Base-by-base conservation (phyloP, 2,329 filamentous ascomycete species). In the Fonsecaea erecta region DNA sequence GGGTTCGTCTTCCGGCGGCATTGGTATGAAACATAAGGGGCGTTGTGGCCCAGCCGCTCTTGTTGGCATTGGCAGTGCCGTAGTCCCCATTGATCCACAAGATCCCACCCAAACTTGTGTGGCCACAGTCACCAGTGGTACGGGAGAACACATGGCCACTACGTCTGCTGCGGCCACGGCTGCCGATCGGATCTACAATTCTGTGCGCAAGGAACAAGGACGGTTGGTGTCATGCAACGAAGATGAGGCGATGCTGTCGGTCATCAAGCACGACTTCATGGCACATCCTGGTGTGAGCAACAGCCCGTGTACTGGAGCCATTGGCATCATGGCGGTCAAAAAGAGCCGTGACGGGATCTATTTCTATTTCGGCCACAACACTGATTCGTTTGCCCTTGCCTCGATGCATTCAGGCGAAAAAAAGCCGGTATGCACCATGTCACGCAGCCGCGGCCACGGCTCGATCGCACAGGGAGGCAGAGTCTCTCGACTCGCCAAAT, bases 131-230 rank as follows among this genome's bases (percentile, higher is more conserved):
- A 96, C 93, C 43, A 97, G 92, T 75, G 95, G 95, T 30, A 99
- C 95, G 2, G 95, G 95, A 54, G 95, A 99, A 78, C 95, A 99
- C 75, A 99, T 99, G 90, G 91, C 93, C 37, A 97, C 94, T 0
- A 96, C 93, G 0, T 90, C 96, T 84, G 94, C 95, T 11, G 93
- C 95, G 6, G 88, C 90, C 64, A 89, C 90, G 62, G 96, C 93
- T 75, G 93, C 93, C 0, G 90, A 94, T 70, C 87, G 95, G 52
- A 83, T 99, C 28, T 97, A 93, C 74, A 86, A 89, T 70, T 86
- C 75, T 83, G 71, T 89, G 83, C 55, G 85, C 83, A 74, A 88
- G 86, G 70, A 84, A 80, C 56, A 84, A 81, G 92, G 92, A 6
- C 77, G 77, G 7, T 86, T 90, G 68, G 81, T 90, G 16, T 77